Conservation (phyloP, 306 rosid genomes). For the Ziziphus jujuba region DNA sequence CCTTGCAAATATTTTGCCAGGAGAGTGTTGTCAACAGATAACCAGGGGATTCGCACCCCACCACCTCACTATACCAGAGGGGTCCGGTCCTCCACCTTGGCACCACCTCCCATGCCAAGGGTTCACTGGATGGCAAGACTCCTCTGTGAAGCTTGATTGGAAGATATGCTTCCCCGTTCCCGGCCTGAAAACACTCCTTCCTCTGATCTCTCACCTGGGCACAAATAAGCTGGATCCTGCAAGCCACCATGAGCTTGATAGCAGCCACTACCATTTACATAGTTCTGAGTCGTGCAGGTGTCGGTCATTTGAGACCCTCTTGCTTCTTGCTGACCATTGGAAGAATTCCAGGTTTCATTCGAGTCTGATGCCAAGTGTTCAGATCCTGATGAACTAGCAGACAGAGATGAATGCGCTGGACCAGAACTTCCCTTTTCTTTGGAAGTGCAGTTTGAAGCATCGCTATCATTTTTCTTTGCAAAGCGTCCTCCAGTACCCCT, state of each 20-base stretch:
- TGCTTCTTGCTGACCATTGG: slow-evolving; percentile 52
- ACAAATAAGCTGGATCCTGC: slow-evolving; percentile 55
- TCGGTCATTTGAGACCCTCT: slow-evolving; percentile 37
- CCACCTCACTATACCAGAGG: no score
- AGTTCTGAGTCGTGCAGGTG: slow-evolving; percentile 32
- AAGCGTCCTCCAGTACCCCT: slow-evolving; percentile 95
- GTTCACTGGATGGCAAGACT: slow-evolving; percentile 76
- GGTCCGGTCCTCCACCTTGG: slow-evolving; percentile 44
- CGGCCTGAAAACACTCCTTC: slow-evolving; percentile 71
- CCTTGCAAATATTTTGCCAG: background rate
- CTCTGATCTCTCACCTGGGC: slow-evolving; percentile 61
- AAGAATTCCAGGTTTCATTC: slow-evolving; percentile 75
- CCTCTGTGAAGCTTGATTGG: slow-evolving; percentile 61
- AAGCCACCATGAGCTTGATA: slow-evolving; percentile 46
- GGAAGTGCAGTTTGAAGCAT: slow-evolving; percentile 36
- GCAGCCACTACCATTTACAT: slow-evolving; percentile 48
- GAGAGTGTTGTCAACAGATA: slow-evolving; percentile 42
- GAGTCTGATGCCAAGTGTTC: slow-evolving; percentile 69
- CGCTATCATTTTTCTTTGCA: slow-evolving; percentile 65
- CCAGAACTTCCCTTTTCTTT: slow-evolving; percentile 63
- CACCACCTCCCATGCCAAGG: slow-evolving; percentile 32
- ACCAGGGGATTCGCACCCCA: slow-evolving; percentile 34
- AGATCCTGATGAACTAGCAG: slow-evolving; percentile 82
- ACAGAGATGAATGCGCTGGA: slow-evolving; percentile 64
- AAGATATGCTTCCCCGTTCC: slow-evolving; percentile 56